A percentile compares a stretch with the other conserved stretches of the same genome.
These are phyloP conservation scores for Venturia asperata DNA, from an alignment of 2,329 filamentous ascomycete species.

Conservation along the genomic window DNA sequence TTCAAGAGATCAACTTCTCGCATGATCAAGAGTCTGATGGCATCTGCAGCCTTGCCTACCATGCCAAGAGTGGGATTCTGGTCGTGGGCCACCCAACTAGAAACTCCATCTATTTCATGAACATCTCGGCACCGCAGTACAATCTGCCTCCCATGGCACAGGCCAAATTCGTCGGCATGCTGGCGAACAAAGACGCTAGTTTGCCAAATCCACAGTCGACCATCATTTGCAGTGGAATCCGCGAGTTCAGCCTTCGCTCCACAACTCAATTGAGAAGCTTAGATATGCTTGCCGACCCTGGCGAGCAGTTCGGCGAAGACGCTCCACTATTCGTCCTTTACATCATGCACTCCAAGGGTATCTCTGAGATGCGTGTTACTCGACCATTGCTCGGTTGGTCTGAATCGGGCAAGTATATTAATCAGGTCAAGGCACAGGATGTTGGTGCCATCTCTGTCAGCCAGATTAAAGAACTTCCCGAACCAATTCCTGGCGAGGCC, in stretches of 20 bases:
- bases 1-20: slow-evolving; percentile 93
- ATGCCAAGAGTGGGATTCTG: slow-evolving; percentile 86
- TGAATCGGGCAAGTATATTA: slow-evolving; percentile 78
- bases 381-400: slow-evolving; percentile 65
- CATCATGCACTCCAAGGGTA: slow-evolving; percentile 93
- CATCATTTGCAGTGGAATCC: slow-evolving; percentile 92
- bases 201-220: slow-evolving; percentile 81
- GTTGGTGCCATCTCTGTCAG: slow-evolving; percentile 67
- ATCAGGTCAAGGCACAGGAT: slow-evolving; percentile 67
- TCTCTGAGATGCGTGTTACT: slow-evolving; percentile 35
- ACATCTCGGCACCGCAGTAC: slow-evolving; percentile 91
- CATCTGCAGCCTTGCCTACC: slow-evolving; percentile 95
- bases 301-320: slow-evolving; percentile 41
- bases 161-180: slow-evolving; percentile 74
- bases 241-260: slow-evolving; percentile 85
- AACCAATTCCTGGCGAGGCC: slow-evolving; percentile 10
- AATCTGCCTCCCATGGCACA: slow-evolving; percentile 73
- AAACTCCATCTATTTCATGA: slow-evolving; percentile 96
- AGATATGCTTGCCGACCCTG: slow-evolving; percentile 71
- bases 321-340: slow-evolving; percentile 87
- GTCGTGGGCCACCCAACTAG: slow-evolving; percentile 91
- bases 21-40: slow-evolving; percentile 94
- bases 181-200: slow-evolving; percentile 55
- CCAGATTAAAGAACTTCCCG: slow-evolving; percentile 44
- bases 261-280: slow-evolving; percentile 83